Evolutionary conservation across 768 basidiomycete genomes (phyloP).

Genomic region (Crassisporium funariophilum): DNA sequence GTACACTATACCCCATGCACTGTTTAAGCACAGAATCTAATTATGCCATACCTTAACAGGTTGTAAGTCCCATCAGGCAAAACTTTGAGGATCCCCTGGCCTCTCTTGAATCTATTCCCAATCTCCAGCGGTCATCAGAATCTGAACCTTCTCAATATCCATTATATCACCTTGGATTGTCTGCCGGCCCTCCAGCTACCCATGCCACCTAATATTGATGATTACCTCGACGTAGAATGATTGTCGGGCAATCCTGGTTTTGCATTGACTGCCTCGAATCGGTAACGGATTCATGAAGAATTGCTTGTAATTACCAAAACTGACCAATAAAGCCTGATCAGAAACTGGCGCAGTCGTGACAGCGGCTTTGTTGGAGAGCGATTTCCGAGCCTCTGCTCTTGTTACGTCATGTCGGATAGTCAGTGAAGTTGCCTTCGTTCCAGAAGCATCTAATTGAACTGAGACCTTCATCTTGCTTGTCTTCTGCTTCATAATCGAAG

Average conservation of each 20-base stretch:
- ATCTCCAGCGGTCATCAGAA: constrained; percentile 12
- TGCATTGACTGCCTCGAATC: constrained; percentile 36
- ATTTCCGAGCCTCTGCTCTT: constrained; percentile 15
- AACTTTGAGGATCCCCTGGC: constrained; percentile 15
- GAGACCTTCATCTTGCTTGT: neutral
- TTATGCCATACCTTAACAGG: constrained; percentile 21
- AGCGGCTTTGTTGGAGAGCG: constrained; percentile 22
- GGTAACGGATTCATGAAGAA: constrained; percentile 45
- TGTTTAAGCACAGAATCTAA: constrained; percentile 17
- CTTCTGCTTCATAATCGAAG: neutral
- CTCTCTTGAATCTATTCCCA: constrained; percentile 31
- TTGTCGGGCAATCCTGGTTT: constrained; percentile 53
- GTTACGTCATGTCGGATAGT: constrained; percentile 23
- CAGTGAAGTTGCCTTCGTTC: constrained; percentile 14
- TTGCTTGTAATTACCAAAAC: constrained; percentile 26
- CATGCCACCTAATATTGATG: constrained; percentile 15
- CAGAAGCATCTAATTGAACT: constrained; percentile 13
- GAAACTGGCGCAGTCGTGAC: constrained; percentile 29
- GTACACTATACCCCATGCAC: too few relatives aligned
- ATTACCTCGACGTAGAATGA: constrained; percentile 53
- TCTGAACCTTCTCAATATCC: constrained; percentile 31
- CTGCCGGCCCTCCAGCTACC: constrained; percentile 15
- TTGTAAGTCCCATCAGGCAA: constrained; percentile 27
- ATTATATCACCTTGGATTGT: constrained; percentile 24
- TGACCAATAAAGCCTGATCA: constrained; percentile 33